Conservation (phyloP, 1,139 yeast genomes). For the Yamadazyma trypodendri region DNA sequence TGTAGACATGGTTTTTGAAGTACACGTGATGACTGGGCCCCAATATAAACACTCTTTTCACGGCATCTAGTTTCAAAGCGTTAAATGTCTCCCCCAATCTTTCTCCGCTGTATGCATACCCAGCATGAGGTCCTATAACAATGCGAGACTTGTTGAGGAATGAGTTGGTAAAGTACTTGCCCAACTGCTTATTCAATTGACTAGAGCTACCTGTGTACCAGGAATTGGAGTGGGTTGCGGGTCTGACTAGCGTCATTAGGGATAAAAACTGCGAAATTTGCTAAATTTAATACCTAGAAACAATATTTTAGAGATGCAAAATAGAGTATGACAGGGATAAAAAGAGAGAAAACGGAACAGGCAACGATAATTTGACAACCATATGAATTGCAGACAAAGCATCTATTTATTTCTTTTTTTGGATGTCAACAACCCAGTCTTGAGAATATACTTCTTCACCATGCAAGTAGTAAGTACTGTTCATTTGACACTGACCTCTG, state of each 20-base stretch:
- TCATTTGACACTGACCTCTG: conserved; percentile 37
- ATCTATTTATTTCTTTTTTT: conserved; percentile 25
- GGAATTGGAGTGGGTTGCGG: conserved; percentile 71
- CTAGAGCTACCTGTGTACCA: conserved; percentile 67
- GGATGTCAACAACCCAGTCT: conserved; percentile 38
- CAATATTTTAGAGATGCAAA: not conserved
- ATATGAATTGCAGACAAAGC: not conserved
- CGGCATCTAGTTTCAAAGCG: conserved; percentile 60
- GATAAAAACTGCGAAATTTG: conserved; percentile 1
- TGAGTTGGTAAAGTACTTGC: conserved; percentile 25
- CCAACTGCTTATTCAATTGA: conserved; percentile 49
- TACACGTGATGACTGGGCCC: conserved; percentile 97
- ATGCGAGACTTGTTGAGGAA: conserved; percentile 58
- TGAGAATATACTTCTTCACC: conserved; percentile 27
- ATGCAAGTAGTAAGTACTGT: conserved; percentile 34
- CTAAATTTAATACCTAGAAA: not conserved
- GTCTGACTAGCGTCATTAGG: conserved; percentile 7
- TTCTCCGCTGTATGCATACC: conserved; percentile 77
- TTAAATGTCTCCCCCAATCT: conserved; percentile 77
- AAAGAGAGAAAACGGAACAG: no score
- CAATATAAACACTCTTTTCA: conserved; percentile 68
- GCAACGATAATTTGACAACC: no score
- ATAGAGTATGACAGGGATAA: not conserved
- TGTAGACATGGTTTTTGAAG: conserved; percentile 57
- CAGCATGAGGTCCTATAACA: conserved; percentile 78